Base-by-base conservation (phyloP, 495 filamentous ascomycete species). In the Neurospora sp. region DNA sequence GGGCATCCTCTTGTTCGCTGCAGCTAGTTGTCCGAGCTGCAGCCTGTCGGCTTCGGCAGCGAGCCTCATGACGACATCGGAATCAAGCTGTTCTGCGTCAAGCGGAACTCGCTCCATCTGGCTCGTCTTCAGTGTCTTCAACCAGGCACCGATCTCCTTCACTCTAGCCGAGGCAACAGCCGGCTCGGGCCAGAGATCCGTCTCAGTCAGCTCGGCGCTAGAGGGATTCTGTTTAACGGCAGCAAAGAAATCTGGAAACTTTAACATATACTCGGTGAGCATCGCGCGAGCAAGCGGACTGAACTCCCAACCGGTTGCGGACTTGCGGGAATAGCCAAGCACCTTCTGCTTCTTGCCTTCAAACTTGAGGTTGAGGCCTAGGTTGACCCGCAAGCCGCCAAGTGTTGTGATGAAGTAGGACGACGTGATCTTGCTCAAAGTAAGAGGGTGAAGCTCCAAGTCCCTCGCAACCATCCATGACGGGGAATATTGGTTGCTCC, bases 301-400 rank as follows among this genome's bases (percentile, higher is more conserved):
- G 78, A 96, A 98, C 81, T 98, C 96, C 96, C 96, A 99, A 9
- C 96, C 96, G 16, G 86, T 90, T 14, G 89, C 85, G 20, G 89
- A 89, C 69, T 92, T 92, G 73, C 94, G 93, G 20, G 95, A 97
- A 79, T 98, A 99, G 6, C 96, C 96, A 17, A 98, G 85, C 6
- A 99, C 96, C 81, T 99, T 99, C 71, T 93, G 88, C 82, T 98
- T 96, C 81, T 90, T 93, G 0, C 90, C 91, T 80, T 99, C 95
- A 72, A 98, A 98, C 79, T 99, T 99, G 73, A 99, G 84, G 78
- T 98, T 99, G 48, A 99, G 85, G 9, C 96, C 96, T 16, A 99
- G 84, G 76, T 99, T 98, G 48, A 96, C 87, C 42, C 88, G 86
- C 65, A 91, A 88, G 69, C 89, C 87, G 3, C 92, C 93, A 31